Conservation (phyloP, 352 stramenopile genomes). For the Achlya hypogyna region DNA sequence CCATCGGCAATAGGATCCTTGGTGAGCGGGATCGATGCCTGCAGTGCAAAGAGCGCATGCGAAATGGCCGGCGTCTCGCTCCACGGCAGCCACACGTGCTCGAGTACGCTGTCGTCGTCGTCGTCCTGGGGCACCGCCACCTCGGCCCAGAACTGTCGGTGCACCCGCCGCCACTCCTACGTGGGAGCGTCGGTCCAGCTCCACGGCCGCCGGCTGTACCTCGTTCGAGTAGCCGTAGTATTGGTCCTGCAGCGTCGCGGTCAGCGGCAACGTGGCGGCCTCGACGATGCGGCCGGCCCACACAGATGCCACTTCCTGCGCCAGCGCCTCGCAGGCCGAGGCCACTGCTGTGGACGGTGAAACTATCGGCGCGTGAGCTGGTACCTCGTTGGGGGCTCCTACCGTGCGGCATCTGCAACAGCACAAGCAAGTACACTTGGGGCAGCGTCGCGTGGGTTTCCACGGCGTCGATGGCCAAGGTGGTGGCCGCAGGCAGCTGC, state of each 20-base stretch:
- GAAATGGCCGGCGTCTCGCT: constrained; percentile 73
- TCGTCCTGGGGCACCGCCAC: constrained; percentile 10
- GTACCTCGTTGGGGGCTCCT: no score
- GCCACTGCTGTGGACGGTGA: neutral
- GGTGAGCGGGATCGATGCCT: neutral
- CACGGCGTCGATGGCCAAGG: no score
- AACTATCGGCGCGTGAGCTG: no score
- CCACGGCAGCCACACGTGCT: constrained; percentile 81
- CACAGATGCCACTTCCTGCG: neutral
- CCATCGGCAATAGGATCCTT: neutral
- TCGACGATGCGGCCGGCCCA: neutral
- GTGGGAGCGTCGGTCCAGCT: neutral
- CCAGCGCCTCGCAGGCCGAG: neutral
- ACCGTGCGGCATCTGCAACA: no score
- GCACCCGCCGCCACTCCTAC: constrained; percentile 8
- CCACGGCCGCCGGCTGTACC: neutral
- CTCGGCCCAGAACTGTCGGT: constrained; percentile 14
- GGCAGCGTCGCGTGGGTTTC: no score
- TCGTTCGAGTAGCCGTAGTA: constrained; percentile 21
- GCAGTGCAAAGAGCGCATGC: constrained; percentile 21
- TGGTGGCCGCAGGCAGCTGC: neutral
- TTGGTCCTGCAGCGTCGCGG: neutral
- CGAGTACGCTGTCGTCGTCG: constrained; percentile 33
- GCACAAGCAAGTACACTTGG: no score
- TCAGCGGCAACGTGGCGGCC: neutral